These are phyloP conservation scores for Dorcoceras hygrometricum DNA, from an alignment of 257 asterid species.

Conservation along the genomic window DNA sequence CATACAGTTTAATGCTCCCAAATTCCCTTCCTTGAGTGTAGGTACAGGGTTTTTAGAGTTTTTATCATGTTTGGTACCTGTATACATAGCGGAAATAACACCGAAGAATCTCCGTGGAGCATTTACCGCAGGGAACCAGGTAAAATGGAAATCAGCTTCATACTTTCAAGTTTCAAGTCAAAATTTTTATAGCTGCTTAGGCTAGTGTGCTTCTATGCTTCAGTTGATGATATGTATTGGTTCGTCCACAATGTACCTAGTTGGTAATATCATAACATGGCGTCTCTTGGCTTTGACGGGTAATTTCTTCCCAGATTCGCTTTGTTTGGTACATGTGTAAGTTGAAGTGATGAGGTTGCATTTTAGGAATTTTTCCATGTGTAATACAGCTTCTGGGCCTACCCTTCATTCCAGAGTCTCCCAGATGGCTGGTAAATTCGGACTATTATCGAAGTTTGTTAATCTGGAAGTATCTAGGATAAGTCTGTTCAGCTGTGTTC, in stretches of 20 bases:
- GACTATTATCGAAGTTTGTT: not conserved
- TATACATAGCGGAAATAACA: constrained; percentile 86
- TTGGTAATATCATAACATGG: constrained; percentile 76
- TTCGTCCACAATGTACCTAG: constrained; percentile 58
- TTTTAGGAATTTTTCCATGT: constrained; percentile 78
- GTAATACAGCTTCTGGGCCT: constrained; percentile 68
- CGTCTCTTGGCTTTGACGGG: constrained; percentile 73
- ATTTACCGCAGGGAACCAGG: constrained; percentile 86
- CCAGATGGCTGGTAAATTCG: constrained; percentile 83
- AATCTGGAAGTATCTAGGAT: constrained; percentile 1
- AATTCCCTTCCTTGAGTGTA: not conserved
- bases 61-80: constrained; percentile 58
- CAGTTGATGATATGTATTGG: constrained; percentile 90
- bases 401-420: constrained; percentile 77
- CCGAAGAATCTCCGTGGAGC: constrained; percentile 86
- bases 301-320: constrained; percentile 23
- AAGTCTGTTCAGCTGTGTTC: constrained; percentile 3
- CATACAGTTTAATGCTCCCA: not conserved
- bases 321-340: constrained; percentile 10
- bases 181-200: constrained; percentile 18
- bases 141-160: constrained; percentile 11
- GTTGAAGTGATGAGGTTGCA: constrained; percentile 19
- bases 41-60: constrained; percentile 21
- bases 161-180: constrained; percentile 13
- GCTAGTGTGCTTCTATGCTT: constrained; percentile 21